A percentile compares a stretch with the other conserved stretches of the same genome.
Conservation (phyloP, 257 asterid genomes). For the Scutellaria minor region DNA sequence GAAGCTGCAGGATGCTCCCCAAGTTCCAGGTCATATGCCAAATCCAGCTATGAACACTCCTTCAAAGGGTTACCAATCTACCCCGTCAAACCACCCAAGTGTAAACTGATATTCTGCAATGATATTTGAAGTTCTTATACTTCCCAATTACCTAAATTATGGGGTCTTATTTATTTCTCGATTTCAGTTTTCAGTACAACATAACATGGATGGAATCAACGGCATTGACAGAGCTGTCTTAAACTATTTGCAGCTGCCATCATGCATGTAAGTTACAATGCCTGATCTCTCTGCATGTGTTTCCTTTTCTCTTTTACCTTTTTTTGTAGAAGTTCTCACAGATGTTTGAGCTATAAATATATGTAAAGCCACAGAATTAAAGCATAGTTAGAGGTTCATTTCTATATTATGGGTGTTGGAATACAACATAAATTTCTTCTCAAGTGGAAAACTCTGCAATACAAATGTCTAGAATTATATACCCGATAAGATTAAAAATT, state of each 20-base stretch:
- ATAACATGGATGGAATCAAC: conserved; percentile 47
- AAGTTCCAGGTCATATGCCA: conserved; percentile 47
- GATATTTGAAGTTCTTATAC: conserved; percentile 2
- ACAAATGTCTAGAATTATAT: background rate
- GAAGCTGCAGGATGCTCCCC: conserved; percentile 62
- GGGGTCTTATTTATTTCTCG: conserved; percentile 29
- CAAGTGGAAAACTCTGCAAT: background rate
- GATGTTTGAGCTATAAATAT: conserved; percentile 18
- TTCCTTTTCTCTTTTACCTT: conserved; percentile 21
- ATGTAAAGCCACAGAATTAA: background rate
- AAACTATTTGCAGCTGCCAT: conserved; percentile 69
- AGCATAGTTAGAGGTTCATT: background rate
- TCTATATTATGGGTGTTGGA: background rate
- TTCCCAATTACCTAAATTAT: conserved; percentile 16
- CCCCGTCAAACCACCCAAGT: conserved; percentile 58
- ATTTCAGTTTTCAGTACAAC: conserved; percentile 61
- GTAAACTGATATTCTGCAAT: conserved; percentile 27
- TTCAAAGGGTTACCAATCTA: conserved; percentile 62
- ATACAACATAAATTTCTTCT: background rate
- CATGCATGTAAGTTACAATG: conserved; percentile 61
- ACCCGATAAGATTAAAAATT: background rate
- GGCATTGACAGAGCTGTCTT: conserved; percentile 52
- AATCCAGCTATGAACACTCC: conserved; percentile 63
- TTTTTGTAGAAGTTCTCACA: conserved; percentile 11
- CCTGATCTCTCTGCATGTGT: conserved; percentile 17